phyloP scores from a whole-genome alignment of 2,329 filamentous ascomycete species.

The Ceratocystis papillata region DNA sequence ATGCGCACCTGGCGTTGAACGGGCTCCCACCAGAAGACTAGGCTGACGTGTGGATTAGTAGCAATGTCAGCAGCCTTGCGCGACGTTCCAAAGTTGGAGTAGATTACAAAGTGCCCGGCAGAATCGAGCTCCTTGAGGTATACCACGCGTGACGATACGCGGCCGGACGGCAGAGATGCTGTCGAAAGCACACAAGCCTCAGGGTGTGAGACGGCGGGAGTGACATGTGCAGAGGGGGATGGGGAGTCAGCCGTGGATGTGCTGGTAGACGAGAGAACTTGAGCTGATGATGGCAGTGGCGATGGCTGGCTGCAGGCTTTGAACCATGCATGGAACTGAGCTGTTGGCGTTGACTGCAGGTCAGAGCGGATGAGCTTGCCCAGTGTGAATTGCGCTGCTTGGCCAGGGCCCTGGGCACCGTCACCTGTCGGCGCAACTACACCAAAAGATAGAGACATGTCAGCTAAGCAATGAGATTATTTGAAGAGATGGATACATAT shows the following conservation, averaged over 20 bases:
- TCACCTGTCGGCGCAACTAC: slow-evolving; percentile 52
- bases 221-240: slow-evolving; percentile 59
- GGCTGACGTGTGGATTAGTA: slow-evolving; percentile 63
- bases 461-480: not conserved
- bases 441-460: not conserved
- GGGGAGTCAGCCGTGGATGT: slow-evolving; percentile 79
- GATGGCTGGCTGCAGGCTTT: slow-evolving; percentile 47
- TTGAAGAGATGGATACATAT: not conserved
- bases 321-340: slow-evolving; percentile 90
- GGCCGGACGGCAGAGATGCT: slow-evolving; percentile 68
- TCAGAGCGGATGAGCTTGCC: slow-evolving; percentile 50
- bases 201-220: slow-evolving; percentile 52
- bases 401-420: slow-evolving; percentile 41
- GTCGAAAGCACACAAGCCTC: slow-evolving; percentile 86
- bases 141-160: slow-evolving; percentile 73
- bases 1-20: slow-evolving; percentile 84
- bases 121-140: slow-evolving; percentile 92
- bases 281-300: slow-evolving; percentile 31
- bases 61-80: slow-evolving; percentile 56
- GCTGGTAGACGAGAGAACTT: slow-evolving; percentile 36
- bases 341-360: slow-evolving; percentile 55
- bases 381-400: slow-evolving; percentile 64
- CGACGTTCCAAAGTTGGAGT: slow-evolving; percentile 81
- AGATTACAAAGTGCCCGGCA: slow-evolving; percentile 61
- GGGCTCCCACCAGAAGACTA: slow-evolving; percentile 85